A percentile compares a stretch with the other conserved stretches of the same genome.
Conservation (phyloP, 192 early-diverging fungal species). For the Coemansia sp. region DNA sequence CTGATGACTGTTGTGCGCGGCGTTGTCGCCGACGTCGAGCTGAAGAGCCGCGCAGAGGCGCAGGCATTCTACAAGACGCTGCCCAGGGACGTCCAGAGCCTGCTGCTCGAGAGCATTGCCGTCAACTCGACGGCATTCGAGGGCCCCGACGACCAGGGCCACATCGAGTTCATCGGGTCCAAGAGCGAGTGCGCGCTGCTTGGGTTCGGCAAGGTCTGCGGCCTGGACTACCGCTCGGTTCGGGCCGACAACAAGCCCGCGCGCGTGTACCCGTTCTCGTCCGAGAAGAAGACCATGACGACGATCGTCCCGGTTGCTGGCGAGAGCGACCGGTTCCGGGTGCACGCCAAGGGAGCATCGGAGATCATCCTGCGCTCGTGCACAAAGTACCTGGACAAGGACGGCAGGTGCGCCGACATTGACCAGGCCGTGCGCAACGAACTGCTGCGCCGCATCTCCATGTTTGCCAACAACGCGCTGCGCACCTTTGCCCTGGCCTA, state of each 20-base stretch:
- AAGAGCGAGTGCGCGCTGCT: conserved; percentile 96
- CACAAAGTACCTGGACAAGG: conserved; percentile 38
- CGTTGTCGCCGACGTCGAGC: conserved; percentile 51
- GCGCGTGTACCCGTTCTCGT: conserved; percentile 87
- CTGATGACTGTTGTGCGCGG: conserved; percentile 93
- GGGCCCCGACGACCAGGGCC: conserved; percentile 22
- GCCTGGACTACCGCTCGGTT: conserved; percentile 59
- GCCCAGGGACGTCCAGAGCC: conserved; percentile 44
- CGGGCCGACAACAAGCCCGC: conserved; percentile 61
- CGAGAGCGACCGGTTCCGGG: conserved; percentile 55
- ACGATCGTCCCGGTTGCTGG: conserved; percentile 67
- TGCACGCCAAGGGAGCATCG: conserved; percentile 93
- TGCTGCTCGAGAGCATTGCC: conserved; percentile 71
- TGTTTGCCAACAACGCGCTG: conserved; percentile 62
- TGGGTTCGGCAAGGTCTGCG: conserved; percentile 64
- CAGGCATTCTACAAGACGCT: conserved; percentile 55
- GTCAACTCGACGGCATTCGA: conserved; percentile 78
- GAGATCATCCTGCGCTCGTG: conserved; percentile 61
- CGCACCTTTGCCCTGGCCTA: conserved; percentile 90
- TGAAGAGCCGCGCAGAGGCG: conserved; percentile 45
- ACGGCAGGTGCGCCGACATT: conserved; percentile 9
- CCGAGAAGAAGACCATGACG: conserved; percentile 90
- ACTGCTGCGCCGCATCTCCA: conserved; percentile 34
- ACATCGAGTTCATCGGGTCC: conserved; percentile 74
- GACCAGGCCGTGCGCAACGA: conserved; percentile 33